Percentiles rank a stretch among this genome's conserved stretches.
These are phyloP conservation scores for Ligustrum vulgare DNA, from an alignment of 257 asterid genomes.

Conservation along the genomic window DNA sequence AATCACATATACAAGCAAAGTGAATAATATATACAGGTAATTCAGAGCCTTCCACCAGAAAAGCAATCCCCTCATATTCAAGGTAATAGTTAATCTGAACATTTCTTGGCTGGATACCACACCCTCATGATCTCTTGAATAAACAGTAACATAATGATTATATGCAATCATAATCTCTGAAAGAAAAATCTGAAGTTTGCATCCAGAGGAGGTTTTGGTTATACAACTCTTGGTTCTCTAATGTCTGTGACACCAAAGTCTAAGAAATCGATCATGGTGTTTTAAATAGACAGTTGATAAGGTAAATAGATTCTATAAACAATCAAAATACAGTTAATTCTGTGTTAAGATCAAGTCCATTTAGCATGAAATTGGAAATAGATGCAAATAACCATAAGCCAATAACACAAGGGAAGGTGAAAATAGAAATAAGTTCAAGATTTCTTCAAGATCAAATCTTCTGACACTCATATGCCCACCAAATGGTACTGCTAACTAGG, in stretches of 20 bases:
- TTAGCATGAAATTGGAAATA: not conserved
- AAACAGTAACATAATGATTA: not conserved
- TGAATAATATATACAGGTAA: not conserved
- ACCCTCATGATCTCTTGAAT: not conserved
- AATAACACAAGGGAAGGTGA: not conserved
- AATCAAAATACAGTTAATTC: not conserved
- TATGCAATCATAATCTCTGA: not conserved
- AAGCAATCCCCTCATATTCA: not conserved
- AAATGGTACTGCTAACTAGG: conserved; percentile 5
- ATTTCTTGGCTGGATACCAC: not conserved
- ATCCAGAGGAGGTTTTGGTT: not conserved
- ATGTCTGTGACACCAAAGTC: not conserved
- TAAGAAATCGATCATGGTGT: not conserved
- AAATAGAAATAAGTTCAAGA: not conserved
- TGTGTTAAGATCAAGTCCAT: too few species aligned
- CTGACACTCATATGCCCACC: not conserved
- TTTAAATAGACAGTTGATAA: not conserved
- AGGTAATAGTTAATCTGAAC: not conserved
- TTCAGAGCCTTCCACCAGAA: not conserved
- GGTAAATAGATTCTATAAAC: not conserved
- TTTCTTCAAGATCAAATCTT: not conserved
- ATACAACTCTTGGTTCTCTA: not conserved
- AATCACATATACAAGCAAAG: not conserved
- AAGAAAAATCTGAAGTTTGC: not conserved
- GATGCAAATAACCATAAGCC: not conserved